Conservation (phyloP, 2,329 filamentous ascomycete species). For the Verticillium alfalfae region DNA sequence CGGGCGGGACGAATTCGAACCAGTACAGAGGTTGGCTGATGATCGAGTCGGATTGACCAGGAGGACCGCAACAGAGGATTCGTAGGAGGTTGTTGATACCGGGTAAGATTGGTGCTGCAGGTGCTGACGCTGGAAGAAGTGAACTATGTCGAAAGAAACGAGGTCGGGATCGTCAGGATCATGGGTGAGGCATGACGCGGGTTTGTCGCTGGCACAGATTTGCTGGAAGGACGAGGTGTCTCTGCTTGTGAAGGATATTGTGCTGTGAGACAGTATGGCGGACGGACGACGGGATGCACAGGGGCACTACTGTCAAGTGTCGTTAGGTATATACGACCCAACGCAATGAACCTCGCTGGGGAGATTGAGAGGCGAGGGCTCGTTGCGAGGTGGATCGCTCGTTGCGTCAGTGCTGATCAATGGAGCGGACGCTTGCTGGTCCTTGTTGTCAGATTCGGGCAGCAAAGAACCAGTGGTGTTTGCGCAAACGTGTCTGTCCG, state of each 20-base stretch:
- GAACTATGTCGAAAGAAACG: conserved; percentile 3
- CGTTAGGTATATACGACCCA: neutral
- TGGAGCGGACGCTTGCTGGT: neutral
- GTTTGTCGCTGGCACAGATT: neutral
- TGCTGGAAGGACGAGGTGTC: neutral
- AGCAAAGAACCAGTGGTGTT: neutral
- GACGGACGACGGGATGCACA: neutral
- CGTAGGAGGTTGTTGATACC: neutral
- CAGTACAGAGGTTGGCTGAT: neutral
- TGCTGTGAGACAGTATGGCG: neutral
- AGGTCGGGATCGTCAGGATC: conserved; percentile 7
- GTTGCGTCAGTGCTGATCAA: neutral
- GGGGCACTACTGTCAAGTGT: neutral
- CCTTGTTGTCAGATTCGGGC: neutral
- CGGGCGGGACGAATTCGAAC: neutral
- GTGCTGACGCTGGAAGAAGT: conserved; percentile 20
- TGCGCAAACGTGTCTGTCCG: neutral
- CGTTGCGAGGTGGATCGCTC: neutral
- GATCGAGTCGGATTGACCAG: no score
- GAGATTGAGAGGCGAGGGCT: neutral
- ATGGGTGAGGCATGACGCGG: conserved; percentile 9
- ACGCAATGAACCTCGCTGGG: neutral
- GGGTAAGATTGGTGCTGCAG: conserved; percentile 4
- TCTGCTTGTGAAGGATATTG: neutral
- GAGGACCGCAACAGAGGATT: neutral